Evolutionary conservation across 78 protist genomes (phyloP), one percentile per base, ranked within the genome.

Genomic region (Diacronema lutheri): DNA sequence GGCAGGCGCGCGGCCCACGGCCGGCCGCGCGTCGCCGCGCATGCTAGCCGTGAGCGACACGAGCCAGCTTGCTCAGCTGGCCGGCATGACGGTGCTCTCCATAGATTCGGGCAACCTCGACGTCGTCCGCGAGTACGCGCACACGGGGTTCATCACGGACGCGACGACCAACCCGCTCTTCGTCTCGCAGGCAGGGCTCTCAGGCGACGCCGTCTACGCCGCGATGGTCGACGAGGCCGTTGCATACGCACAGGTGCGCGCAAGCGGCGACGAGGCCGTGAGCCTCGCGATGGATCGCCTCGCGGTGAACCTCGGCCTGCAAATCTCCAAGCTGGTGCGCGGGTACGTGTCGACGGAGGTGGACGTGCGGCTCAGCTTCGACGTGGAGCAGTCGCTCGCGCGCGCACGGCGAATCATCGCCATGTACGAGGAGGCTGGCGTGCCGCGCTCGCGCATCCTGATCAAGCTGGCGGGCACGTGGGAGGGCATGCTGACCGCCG

Each of bases 381-480:
- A 84, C 56, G 38, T 10, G 11, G 77, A 62, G 37, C 81, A 71
- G 40, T 44, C 74, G n/a, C 16, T 84, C 16, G 31, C 3, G 40
- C 88, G 88, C 35, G 88, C 88, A 31, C 66, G 81, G 31, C 31
- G 88, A 23, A 71, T 84, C 66, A 84, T 84, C 29, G 46, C 14
- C 40, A 84, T 84, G 88, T 84, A 84, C 76, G 82, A 71, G 57
- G 82, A 40, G 5, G 82, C 31, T 61, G 88, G 88, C 23, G 72
- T 84, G 58, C 25, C 20, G n/a, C 50, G 57, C 35, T 0, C 69
- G 38, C 79, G 66, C 69, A 21, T 69, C 46, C 88, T 84, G 26
- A 14, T 84, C 81, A 69, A 66, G 79, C 66, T 69, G 44, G 88
- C 88, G n/a, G 82, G 68, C 25, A 84, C 88, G 76, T 84, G 88